Base-by-base conservation (phyloP, 192 early-diverging fungal genomes). In the Kickxella alabastrina region DNA sequence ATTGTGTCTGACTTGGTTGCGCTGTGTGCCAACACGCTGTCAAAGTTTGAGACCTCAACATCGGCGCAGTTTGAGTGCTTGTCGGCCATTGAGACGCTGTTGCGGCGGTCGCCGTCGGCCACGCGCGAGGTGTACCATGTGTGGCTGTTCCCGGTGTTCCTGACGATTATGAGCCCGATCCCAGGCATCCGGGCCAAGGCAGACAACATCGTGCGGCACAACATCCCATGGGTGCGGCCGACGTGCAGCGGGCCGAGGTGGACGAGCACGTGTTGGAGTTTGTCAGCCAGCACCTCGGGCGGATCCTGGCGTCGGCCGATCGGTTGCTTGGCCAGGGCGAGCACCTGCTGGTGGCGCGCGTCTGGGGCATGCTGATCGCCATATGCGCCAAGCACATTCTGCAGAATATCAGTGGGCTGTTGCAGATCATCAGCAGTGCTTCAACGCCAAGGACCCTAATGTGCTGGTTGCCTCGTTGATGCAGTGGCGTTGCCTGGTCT, bases 401-500 rank as follows among this genome's bases (percentile, higher is more conserved):
- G 4, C 29, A 47, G 18, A 35, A 41, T 15, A 49, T 67, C 51
- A 63, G 54, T 55, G 59, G 39, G 5, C 36, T 67, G 14, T 43
- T 75, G 29, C 50, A 52, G 34, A 36, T 66, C 1, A 49, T 63
- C 18, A 75, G 51, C 51, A 58, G 44, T 75, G 71, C 49, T 67
- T 75, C 37, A 67, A 62, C 43, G 58, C 59, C 15, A 43, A 25
- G 14, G 60, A 59, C 21, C 9, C 55, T 2, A 38, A 41, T 6
- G 56, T 67, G 4, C 48, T 65, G 25, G 56, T 63, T 0, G 62
- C 60, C 0, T 43, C 64, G 39, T 41, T 75, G 25, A 67, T 63
- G 60, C 71, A 75, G 49, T 75, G 71, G 71, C 63, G 71, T 28
- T 75, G 71, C 55, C 31, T 75, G 59, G 56, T 75, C 45, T 75